Evolutionary conservation across 2,329 filamentous ascomycete species (phyloP).

Genomic region (Fusarium sacchari): DNA sequence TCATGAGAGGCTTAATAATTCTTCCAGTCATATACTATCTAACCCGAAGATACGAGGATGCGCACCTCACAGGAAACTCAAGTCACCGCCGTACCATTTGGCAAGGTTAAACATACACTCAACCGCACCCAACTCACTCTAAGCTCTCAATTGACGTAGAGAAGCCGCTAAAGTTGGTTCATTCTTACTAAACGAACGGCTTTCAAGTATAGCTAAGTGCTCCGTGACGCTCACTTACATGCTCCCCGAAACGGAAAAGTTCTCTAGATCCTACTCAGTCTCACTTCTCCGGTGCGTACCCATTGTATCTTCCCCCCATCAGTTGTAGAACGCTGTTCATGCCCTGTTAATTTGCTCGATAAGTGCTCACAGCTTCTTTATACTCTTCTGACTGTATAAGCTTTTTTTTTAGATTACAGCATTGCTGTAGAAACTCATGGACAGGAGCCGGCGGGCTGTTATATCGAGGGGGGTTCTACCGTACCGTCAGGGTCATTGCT

Average conservation of each 20-base stretch:
- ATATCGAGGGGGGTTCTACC: background rate
- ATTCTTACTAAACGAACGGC: rapidly evolving
- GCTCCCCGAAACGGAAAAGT: rapidly evolving
- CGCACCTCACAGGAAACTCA: rapidly evolving
- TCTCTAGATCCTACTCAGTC: background rate
- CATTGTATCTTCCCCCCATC: rapidly evolving
- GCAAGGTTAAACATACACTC: background rate
- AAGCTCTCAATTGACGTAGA: background rate
- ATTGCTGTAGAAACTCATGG: background rate
- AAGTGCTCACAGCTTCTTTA: rapidly evolving
- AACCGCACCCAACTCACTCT: background rate
- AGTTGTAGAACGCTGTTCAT: background rate
- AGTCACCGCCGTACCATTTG: rapidly evolving
- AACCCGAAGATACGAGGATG: rapidly evolving
- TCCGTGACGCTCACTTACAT: background rate
- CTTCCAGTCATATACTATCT: rapidly evolving
- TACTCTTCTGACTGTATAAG: background rate
- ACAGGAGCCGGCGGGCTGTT: background rate
- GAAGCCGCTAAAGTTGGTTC: rapidly evolving
- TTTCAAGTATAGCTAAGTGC: background rate
- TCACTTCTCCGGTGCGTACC: background rate
- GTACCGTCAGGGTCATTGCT: background rate
- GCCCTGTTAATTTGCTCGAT: background rate
- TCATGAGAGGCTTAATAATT: rapidly evolving
- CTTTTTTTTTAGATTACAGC: background rate